Evolutionary conservation across 1,139 yeast genomes (phyloP), one percentile per base, ranked within the genome.

Genomic region (Diutina catenulata): DNA sequence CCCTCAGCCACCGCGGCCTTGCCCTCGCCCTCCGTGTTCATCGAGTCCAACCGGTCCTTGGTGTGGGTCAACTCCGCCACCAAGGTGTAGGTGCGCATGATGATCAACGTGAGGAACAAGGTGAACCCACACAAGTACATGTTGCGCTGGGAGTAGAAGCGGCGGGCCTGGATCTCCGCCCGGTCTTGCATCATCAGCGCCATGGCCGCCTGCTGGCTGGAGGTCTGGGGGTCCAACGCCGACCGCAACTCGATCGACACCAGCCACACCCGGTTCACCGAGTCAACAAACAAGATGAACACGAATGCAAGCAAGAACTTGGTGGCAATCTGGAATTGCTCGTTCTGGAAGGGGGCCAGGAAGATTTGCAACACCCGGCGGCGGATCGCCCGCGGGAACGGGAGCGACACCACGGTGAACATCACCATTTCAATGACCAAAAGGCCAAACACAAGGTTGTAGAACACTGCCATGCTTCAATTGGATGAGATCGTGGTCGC

Each of bases 111-210:
- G 53, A 91, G 67, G 57, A 93, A 93, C 57, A 93, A 70, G 3
- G 97, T 87, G 61, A 88, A 87, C 2, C 99, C 99, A 50, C 96
- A 86, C 43, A 93, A 71, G 53, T 93, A 93, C 82, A 88, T 79
- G 66, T 93, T 93, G 63, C 99, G 77, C 64, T 93, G 98, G 16
- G 96, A 86, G 53, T 88, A 87, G 60, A 93, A 93, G 53, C 88
- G 73, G 59, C 96, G 76, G 18, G 96, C 88, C 57, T 81, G 93
- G 44, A 80, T 67, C 49, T 86, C 95, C 7, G 86, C 63, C 41
- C 94, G 68, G 49, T 82, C 88, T 45, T 62, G 64, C 42, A 67
- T 43, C 21, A 62, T 45, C 2, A 59, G 57, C 23, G 52, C 45
- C 15, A 51, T 41, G 14, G 45, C 42, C 42, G 41, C 45, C 46